Percentiles rank a stretch among this genome's conserved stretches.
Conservation (phyloP, 768 basidiomycete species). For the Coprinellus micaceus region DNA sequence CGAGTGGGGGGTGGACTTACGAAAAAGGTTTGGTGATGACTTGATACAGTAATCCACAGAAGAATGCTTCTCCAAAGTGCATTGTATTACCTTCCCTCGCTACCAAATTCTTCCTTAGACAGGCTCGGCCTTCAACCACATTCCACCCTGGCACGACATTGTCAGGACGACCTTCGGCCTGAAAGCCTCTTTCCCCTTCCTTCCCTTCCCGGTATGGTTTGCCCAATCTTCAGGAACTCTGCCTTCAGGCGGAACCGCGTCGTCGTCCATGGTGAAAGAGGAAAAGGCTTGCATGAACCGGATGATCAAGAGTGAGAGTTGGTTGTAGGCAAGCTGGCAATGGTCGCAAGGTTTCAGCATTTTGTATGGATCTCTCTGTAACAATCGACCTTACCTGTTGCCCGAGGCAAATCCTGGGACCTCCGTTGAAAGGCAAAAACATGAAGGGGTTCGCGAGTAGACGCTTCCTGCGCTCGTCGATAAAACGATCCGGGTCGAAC, state of each 20-base stretch:
- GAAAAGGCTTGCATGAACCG: slow-evolving; percentile 44
- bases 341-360: not conserved
- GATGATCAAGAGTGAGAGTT: slow-evolving; percentile 45
- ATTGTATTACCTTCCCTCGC: no score
- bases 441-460: slow-evolving; percentile 46
- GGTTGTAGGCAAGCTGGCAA: slow-evolving; percentile 49
- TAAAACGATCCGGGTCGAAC: slow-evolving; percentile 52
- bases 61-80: no score
- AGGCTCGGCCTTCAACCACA: slow-evolving; percentile 12
- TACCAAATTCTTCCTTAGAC: not conserved
- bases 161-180: slow-evolving; percentile 12
- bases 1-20: no score
- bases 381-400: slow-evolving; percentile 30
- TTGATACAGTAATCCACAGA: no score
- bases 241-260: slow-evolving; percentile 30
- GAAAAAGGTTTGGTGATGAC: no score
- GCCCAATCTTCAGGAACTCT: slow-evolving; percentile 38
- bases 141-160: slow-evolving; percentile 21
- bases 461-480: slow-evolving; percentile 47
- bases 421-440: slow-evolving; percentile 39
- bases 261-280: slow-evolving; percentile 32
- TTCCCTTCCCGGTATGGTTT: slow-evolving; percentile 14
- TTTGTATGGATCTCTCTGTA: not conserved
- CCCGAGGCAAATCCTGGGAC: slow-evolving; percentile 40
- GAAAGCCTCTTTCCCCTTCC: slow-evolving; percentile 32